A percentile compares a stretch with the other conserved stretches of the same genome.
Conservation (phyloP, 2,329 filamentous ascomycete genomes). For the Sodiomyces alkalinus region DNA sequence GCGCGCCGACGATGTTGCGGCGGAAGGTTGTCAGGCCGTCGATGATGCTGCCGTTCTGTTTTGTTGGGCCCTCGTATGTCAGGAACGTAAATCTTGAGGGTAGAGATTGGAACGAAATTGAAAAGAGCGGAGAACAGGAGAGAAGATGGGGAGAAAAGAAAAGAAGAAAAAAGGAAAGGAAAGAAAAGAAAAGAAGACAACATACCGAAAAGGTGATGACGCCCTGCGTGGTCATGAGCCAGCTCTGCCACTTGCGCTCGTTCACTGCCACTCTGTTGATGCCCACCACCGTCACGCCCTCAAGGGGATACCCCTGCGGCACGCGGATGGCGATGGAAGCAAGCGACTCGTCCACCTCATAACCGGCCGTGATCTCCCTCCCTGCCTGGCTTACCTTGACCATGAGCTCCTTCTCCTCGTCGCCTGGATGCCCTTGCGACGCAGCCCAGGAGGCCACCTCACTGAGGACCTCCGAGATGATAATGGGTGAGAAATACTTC, state of each 20-base stretch:
- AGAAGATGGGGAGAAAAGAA: too few relatives aligned
- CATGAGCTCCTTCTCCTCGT: slow-evolving; percentile 39
- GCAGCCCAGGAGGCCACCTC: slow-evolving; percentile 54
- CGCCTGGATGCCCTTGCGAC: slow-evolving; percentile 28
- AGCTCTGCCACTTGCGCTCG: slow-evolving; percentile 84
- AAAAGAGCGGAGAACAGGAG: too few relatives aligned
- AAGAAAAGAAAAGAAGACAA: slow-evolving; percentile 1
- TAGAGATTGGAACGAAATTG: too few relatives aligned
- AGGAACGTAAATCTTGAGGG: too few relatives aligned
- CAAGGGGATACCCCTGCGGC: slow-evolving; percentile 69
- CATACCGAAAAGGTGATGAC: slow-evolving; percentile 76
- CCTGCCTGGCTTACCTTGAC: slow-evolving; percentile 59
- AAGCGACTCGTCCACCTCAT: slow-evolving; percentile 75
- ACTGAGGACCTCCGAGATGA: slow-evolving; percentile 50
- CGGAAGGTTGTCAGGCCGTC: slow-evolving; percentile 78
- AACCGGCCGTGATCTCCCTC: slow-evolving; percentile 68
- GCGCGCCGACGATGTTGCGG: slow-evolving; percentile 69
- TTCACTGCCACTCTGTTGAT: slow-evolving; percentile 74
- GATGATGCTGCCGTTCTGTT: slow-evolving; percentile 69
- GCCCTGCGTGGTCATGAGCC: slow-evolving; percentile 77
- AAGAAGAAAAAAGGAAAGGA: too few relatives aligned
- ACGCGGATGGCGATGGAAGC: slow-evolving; percentile 73
- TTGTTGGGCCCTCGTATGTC: too few relatives aligned
- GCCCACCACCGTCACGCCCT: slow-evolving; percentile 59
- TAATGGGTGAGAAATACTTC: slow-evolving; percentile 61